Conservation (phyloP, 73 alveolate species). For the Paramecium sexaurelia region DNA sequence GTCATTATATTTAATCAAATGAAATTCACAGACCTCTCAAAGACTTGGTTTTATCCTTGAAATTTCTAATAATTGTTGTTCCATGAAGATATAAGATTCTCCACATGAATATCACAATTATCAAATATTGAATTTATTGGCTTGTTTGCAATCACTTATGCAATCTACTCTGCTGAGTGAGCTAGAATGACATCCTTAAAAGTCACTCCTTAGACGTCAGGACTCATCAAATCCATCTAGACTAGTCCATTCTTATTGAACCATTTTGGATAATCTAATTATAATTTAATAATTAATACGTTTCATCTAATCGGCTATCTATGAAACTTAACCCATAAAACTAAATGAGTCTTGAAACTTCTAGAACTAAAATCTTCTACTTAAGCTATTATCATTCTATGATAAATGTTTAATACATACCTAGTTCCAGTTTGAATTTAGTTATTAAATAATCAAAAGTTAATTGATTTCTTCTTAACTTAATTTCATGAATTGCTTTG, state of each 20-base stretch:
- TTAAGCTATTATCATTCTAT: background rate
- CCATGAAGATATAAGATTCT: background rate
- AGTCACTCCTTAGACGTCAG: background rate
- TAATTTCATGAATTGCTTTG: background rate
- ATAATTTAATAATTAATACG: background rate
- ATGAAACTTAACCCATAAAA: background rate
- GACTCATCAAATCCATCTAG: background rate
- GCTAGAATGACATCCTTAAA: constrained; percentile 5
- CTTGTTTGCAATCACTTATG: background rate
- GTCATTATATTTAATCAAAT: background rate
- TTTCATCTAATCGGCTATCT: constrained; percentile 20
- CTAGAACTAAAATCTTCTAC: background rate
- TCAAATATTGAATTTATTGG: background rate
- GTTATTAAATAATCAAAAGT: background rate
- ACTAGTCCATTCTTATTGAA: constrained; percentile 20
- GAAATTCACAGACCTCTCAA: background rate
- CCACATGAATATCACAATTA: background rate
- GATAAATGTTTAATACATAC: background rate
- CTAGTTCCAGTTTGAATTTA: background rate
- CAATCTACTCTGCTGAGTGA: background rate
- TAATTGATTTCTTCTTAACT: background rate
- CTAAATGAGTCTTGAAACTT: background rate
- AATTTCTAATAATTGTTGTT: background rate
- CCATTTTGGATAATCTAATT: constrained; percentile 38
- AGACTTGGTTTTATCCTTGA: background rate